Evolutionary conservation across 2,329 filamentous ascomycete genomes (phyloP).

Genomic region (Calycina marina): DNA sequence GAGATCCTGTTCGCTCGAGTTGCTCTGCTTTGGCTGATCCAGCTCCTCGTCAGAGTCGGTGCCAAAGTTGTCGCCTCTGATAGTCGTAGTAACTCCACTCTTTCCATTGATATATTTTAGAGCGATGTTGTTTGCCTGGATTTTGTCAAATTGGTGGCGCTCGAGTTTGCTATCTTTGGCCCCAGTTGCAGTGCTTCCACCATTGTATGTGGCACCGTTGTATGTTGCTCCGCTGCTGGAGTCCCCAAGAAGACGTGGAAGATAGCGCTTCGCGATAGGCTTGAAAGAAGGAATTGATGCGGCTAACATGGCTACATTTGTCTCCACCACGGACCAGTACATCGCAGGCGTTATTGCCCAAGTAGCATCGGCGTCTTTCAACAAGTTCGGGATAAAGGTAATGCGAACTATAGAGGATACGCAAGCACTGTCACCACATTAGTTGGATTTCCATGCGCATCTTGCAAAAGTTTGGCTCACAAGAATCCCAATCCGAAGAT

Average conservation of each 20-base stretch:
- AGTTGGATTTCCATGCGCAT: no score
- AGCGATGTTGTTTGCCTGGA: neutral
- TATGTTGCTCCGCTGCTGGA: neutral
- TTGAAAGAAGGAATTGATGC: slow-evolving; percentile 24
- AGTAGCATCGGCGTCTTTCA: slow-evolving; percentile 23
- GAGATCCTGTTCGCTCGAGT: neutral
- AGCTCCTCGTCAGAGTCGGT: neutral
- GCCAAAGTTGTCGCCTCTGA: no score
- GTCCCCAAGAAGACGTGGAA: slow-evolving; percentile 2
- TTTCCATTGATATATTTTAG: neutral
- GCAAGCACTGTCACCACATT: slow-evolving; percentile 24
- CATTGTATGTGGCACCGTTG: neutral
- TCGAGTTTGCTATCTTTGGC: neutral
- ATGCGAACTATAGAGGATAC: slow-evolving; percentile 32
- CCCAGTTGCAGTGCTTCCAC: neutral
- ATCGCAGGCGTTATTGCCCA: slow-evolving; percentile 27
- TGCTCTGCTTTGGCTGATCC: neutral
- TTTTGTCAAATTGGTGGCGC: neutral
- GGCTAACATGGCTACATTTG: slow-evolving; percentile 28
- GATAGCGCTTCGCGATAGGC: slow-evolving; percentile 1
- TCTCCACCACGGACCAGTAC: slow-evolving; percentile 30
- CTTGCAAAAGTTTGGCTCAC: no score
- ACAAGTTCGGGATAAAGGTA: slow-evolving; percentile 29
- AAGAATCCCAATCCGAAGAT: neutral
- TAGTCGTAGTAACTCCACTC: neutral